phyloP scores from a whole-genome alignment of 495 filamentous ascomycete species.

The Trichodelitschia bisporula region DNA sequence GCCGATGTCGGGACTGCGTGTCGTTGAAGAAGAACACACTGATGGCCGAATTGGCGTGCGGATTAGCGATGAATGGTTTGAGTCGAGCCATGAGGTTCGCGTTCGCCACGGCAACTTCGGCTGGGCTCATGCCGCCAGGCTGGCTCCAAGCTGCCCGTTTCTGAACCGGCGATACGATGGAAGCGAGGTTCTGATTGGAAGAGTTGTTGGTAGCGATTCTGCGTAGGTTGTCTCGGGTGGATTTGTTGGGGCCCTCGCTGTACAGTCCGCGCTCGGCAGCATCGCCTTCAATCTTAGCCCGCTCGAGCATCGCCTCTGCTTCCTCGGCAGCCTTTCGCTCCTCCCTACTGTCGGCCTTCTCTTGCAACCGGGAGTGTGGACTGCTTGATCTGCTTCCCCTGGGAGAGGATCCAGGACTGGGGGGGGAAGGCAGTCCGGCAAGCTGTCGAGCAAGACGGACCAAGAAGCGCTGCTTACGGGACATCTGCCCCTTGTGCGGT shows the following conservation, averaged over 20 bases:
- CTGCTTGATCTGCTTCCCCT: no score
- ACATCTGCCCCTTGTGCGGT: conserved; percentile 70
- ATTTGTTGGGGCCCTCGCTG: conserved; percentile 20
- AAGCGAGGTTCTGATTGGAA: no score
- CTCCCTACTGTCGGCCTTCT: conserved; percentile 12
- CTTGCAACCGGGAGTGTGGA: conserved; percentile 9
- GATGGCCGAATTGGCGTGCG: conserved; percentile 44
- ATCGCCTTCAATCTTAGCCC: conserved; percentile 43
- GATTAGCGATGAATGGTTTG: conserved; percentile 68
- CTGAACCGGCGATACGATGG: conserved; percentile 11
- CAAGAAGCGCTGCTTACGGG: conserved; percentile 60
- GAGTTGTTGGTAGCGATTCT: no score
- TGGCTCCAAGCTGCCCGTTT: conserved; percentile 25
- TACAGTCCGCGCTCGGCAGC: conserved; percentile 40
- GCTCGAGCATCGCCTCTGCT: conserved; percentile 45
- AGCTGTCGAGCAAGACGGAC: conserved; percentile 62
- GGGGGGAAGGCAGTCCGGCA: conserved; percentile 58
- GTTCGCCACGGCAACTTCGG: conserved; percentile 59
- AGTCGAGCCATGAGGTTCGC: conserved; percentile 65
- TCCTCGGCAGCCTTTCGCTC: conserved; percentile 34
- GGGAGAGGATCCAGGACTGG: conserved; percentile 3
- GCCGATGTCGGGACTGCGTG: conserved; percentile 47
- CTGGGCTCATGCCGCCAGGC: conserved; percentile 32
- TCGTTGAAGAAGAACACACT: conserved; percentile 90
- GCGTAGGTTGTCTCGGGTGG: no score